These are phyloP conservation scores for Paraconiothyrium brasiliense DNA, from an alignment of 2,329 filamentous ascomycete genomes.

Conservation along the genomic window DNA sequence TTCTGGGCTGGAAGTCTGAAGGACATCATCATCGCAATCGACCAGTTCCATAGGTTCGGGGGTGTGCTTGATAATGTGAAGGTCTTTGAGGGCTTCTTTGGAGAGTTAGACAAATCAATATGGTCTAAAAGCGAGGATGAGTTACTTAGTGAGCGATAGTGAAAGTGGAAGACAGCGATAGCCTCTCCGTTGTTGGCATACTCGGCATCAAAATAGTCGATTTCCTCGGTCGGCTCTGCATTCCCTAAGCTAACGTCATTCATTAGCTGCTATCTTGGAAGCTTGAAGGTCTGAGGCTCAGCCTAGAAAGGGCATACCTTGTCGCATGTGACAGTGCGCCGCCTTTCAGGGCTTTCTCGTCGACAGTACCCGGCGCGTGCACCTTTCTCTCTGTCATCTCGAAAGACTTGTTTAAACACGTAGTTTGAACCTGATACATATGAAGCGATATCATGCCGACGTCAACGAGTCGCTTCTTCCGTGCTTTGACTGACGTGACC, in stretches of 20 bases:
- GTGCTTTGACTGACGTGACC: not conserved
- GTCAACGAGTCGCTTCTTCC: conserved; percentile 15
- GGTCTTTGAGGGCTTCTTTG: conserved; percentile 34
- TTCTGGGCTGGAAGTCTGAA: not conserved
- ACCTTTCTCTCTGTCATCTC: conserved; percentile 22
- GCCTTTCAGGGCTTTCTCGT: conserved; percentile 30
- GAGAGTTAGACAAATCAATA: not conserved
- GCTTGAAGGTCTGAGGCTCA: not conserved
- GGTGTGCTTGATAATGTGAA: conserved; percentile 37
- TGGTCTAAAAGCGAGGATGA: not conserved
- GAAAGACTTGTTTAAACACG: not conserved
- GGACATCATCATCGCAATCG: conserved; percentile 11
- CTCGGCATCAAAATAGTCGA: conserved; percentile 19
- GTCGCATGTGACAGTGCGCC: conserved; percentile 20
- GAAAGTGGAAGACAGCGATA: conserved; percentile 31
- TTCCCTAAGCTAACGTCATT: conserved; percentile 8
- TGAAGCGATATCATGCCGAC: conserved; percentile 27
- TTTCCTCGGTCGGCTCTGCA: conserved; percentile 7
- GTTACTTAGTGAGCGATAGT: conserved; percentile 33
- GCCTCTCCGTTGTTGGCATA: conserved; percentile 16
- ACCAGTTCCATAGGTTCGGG: conserved; percentile 28
- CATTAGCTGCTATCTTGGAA: conserved; percentile 14
- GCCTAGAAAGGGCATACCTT: conserved; percentile 17
- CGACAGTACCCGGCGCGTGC: conserved; percentile 25
- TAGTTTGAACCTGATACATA: conserved; percentile 23